These are phyloP conservation scores for Trichoderma arundinaceum DNA, from an alignment of 2,329 filamentous ascomycete genomes.

Conservation along the genomic window DNA sequence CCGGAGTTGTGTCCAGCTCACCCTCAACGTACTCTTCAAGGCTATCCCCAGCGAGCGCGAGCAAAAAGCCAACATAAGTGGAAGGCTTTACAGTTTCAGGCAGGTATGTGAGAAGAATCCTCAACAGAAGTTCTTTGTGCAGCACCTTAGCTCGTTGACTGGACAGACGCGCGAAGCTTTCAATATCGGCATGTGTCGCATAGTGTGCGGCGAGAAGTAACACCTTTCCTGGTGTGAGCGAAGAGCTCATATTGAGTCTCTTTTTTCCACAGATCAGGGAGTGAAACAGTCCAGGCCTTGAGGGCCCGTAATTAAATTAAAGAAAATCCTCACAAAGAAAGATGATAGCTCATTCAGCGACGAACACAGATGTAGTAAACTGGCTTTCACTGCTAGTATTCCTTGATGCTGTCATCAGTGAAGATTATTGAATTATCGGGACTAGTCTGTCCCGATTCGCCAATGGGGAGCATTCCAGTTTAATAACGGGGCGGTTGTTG, in stretches of 20 bases:
- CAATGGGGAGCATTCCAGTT: constrained; percentile 12
- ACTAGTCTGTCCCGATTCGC: constrained; percentile 10
- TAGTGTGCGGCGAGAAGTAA: constrained; percentile 75
- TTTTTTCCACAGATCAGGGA: constrained; percentile 3
- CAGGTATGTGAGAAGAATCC: constrained; percentile 76
- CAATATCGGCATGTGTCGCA: constrained; percentile 68
- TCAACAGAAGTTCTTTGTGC: constrained; percentile 67
- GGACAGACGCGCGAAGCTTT: constrained; percentile 65
- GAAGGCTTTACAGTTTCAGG: constrained; percentile 71
- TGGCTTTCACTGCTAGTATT: background rate
- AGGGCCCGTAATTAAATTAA: background rate
- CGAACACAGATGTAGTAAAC: background rate
- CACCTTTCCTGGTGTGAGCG: constrained; percentile 69
- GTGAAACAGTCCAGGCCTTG: constrained; percentile 14
- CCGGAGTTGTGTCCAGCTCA: constrained; percentile 60
- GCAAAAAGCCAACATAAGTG: constrained; percentile 66
- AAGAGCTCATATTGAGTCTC: constrained; percentile 37
- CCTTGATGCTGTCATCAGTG: constrained; percentile 27
- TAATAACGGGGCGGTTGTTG: background rate
- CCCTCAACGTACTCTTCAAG: constrained; percentile 49
- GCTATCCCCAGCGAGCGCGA: constrained; percentile 59
- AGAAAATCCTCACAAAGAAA: constrained; percentile 25
- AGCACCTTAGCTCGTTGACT: constrained; percentile 63
- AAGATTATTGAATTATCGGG: constrained; percentile 25
- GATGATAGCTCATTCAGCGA: background rate